Conservation (phyloP, 1,139 yeast species). For the Taiozyma sp. region DNA sequence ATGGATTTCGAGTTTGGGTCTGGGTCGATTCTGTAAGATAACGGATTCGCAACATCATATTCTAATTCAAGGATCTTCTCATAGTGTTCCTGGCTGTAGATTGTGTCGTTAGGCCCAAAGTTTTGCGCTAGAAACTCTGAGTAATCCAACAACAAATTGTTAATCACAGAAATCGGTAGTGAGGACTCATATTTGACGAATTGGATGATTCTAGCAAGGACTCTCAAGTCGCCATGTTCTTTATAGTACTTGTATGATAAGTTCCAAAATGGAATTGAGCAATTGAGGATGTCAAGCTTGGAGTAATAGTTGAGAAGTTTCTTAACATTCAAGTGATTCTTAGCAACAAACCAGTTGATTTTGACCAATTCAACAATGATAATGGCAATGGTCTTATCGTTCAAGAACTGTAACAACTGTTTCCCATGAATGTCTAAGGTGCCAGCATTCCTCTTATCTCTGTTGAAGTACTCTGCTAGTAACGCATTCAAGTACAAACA, state of each 20-base stretch:
- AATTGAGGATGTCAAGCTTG: conserved; percentile 32
- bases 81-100: conserved; percentile 21
- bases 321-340: conserved; percentile 34
- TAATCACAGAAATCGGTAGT: conserved; percentile 44
- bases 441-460: conserved; percentile 9
- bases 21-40: conserved; percentile 11
- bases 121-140: conserved; percentile 28
- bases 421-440: conserved; percentile 17
- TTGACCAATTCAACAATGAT: conserved; percentile 36
- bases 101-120: conserved; percentile 20
- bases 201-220: conserved; percentile 29
- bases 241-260: conserved; percentile 51
- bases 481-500: conserved; percentile 23
- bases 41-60: conserved; percentile 26
- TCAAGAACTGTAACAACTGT: conserved; percentile 26
- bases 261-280: conserved; percentile 51
- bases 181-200: conserved; percentile 39
- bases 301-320: conserved; percentile 40
- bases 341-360: conserved; percentile 30
- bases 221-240: conserved; percentile 34
- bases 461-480: conserved; percentile 20
- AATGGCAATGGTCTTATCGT: conserved; percentile 30
- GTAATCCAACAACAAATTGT: conserved; percentile 35
- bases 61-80: conserved; percentile 24
- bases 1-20: conserved; percentile 23